These are phyloP conservation scores for Inga laurina DNA, from an alignment of 306 rosid genomes.

Conservation along the genomic window DNA sequence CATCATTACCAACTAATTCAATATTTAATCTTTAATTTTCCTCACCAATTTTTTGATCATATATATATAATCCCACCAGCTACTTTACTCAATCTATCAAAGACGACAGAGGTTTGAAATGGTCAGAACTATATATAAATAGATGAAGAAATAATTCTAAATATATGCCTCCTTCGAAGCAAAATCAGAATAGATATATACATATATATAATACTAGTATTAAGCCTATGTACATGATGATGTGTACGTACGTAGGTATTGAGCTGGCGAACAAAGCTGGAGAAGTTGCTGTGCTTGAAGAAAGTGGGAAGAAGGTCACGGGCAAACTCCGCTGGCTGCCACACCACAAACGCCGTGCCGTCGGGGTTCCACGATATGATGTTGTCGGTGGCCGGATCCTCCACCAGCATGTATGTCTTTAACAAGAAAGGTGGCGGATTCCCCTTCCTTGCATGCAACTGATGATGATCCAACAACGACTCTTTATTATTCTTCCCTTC, in stretches of 20 bases:
- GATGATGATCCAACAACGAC: conserved; percentile 39
- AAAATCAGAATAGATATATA: too few relatives aligned
- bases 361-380: conserved; percentile 76
- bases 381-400: conserved; percentile 72
- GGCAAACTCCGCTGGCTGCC: conserved; percentile 93
- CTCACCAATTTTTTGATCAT: not conserved
- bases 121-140: not conserved
- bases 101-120: not conserved
- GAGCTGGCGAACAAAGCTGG: conserved; percentile 96
- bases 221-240: not conserved
- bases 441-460: conserved; percentile 57
- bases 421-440: conserved; percentile 86
- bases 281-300: conserved; percentile 97
- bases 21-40: not conserved
- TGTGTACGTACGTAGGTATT: conserved; percentile 81
- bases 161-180: too few relatives aligned
- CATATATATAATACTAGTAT: too few relatives aligned
- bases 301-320: conserved; percentile 92
- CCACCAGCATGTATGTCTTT: conserved; percentile 83
- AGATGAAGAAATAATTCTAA: too few relatives aligned
- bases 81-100: not conserved
- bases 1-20: not conserved
- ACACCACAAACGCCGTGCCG: conserved; percentile 85
- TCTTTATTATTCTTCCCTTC: conserved; percentile 46
- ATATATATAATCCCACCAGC: not conserved